Evolutionary conservation across 495 filamentous ascomycete genomes (phyloP).

Genomic region (Hypoxylon trugodes): DNA sequence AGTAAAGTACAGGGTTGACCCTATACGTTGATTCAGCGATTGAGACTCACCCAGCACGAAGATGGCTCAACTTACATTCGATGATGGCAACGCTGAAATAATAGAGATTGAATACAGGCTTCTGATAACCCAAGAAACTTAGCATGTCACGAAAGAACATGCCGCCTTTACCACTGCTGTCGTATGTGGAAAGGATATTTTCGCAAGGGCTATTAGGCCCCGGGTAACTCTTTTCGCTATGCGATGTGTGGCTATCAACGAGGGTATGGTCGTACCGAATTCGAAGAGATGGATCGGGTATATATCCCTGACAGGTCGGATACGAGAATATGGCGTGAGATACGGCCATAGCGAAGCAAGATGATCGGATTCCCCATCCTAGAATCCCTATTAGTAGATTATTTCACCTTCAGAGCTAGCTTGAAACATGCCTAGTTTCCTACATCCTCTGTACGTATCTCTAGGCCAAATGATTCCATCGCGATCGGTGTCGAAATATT

Average conservation of each 20-base stretch:
- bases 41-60: neutral
- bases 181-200: constrained; percentile 11
- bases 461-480: constrained; percentile 15
- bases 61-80: constrained; percentile 8
- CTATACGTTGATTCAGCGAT: neutral
- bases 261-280: constrained; percentile 8
- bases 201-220: neutral
- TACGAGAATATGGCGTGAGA: constrained; percentile 11
- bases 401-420: neutral
- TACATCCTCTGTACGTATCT: constrained; percentile 15
- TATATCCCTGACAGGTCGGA: neutral
- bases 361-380: constrained; percentile 18
- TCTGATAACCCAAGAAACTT: constrained; percentile 4
- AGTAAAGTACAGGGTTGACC: constrained; percentile 3
- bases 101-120: neutral
- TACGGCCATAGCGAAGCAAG: neutral
- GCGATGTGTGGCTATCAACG: neutral
- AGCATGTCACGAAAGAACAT: constrained; percentile 2
- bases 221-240: neutral
- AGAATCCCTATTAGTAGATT: neutral
- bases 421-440: constrained; percentile 9
- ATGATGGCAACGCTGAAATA: neutral
- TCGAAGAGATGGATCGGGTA: neutral
- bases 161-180: constrained; percentile 4
- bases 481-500: constrained; percentile 10